Conservation (phyloP, 2,329 filamentous ascomycete genomes). For the Pseudocercospora musae region DNA sequence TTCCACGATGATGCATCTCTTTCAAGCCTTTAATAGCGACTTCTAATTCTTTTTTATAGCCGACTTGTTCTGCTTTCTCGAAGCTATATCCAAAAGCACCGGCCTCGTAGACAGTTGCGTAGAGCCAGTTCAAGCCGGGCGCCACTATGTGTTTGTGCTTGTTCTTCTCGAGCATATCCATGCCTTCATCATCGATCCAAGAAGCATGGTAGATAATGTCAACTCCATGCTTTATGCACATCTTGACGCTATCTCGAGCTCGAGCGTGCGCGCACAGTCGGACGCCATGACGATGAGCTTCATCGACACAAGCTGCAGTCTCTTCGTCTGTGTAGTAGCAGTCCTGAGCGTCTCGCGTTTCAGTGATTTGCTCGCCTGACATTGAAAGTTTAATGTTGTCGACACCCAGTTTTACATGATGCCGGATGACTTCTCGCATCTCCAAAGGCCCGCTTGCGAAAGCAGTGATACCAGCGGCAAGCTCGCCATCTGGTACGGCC, state of each 20-base stretch:
- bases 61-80: conserved; percentile 44
- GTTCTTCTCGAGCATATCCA: conserved; percentile 41
- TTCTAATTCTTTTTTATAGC: conserved; percentile 45
- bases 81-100: conserved; percentile 43
- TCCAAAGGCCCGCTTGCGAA: conserved; percentile 36
- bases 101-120: conserved; percentile 40
- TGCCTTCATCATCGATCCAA: conserved; percentile 44
- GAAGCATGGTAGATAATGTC: conserved; percentile 52
- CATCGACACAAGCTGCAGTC: conserved; percentile 48
- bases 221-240: conserved; percentile 45
- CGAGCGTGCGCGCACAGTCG: conserved; percentile 42
- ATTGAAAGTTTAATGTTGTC: conserved; percentile 37
- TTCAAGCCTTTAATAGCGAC: conserved; percentile 39
- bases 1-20: conserved; percentile 48
- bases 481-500: conserved; percentile 43
- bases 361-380: conserved; percentile 32
- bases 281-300: conserved; percentile 42
- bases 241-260: conserved; percentile 44
- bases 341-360: conserved; percentile 39
- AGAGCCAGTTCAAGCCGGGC: conserved; percentile 46
- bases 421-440: conserved; percentile 29
- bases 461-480: conserved; percentile 44
- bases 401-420: conserved; percentile 33
- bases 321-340: conserved; percentile 49
- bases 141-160: conserved; percentile 43